Conservation (phyloP, 176 grass and related monocot genomes). For the Oryza brachyantha region DNA sequence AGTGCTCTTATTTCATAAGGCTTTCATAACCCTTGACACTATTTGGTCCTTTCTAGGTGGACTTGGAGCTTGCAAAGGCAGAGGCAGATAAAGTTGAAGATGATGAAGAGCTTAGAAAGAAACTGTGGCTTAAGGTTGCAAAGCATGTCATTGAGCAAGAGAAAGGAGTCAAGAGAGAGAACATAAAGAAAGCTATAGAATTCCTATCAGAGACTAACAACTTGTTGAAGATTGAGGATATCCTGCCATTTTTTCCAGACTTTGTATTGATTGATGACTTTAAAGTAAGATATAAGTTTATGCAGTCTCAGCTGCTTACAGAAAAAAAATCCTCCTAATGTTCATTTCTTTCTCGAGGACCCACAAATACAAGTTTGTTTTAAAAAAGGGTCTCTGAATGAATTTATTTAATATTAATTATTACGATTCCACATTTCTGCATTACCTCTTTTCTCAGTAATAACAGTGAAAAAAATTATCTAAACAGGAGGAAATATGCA, state of each 20-base stretch:
- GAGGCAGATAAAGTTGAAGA: constrained; percentile 99
- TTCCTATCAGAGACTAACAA: constrained; percentile 92
- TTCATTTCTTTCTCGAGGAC: constrained; percentile 5
- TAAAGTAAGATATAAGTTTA: constrained; percentile 58
- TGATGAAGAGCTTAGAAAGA: constrained; percentile 93
- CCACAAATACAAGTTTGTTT: background rate
- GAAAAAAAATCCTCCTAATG: background rate
- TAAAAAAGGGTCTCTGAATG: background rate
- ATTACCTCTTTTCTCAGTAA: background rate
- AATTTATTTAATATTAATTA: background rate
- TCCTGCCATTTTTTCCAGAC: constrained; percentile 96
- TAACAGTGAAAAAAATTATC: constrained; percentile 17
- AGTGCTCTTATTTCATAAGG: constrained; percentile 19
- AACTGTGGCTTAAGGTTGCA: constrained; percentile 95
- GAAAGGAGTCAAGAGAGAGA: constrained; percentile 95
- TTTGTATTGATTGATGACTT: constrained; percentile 98
- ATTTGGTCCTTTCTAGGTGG: constrained; percentile 52
- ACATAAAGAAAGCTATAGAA: constrained; percentile 96
- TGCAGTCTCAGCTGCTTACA: constrained; percentile 5
- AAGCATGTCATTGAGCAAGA: constrained; percentile 99
- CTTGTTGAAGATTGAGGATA: constrained; percentile 98
- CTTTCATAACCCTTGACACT: constrained; percentile 6
- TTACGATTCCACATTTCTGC: constrained; percentile 12
- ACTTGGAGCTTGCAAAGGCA: constrained; percentile 93
- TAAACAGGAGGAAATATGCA: constrained; percentile 88